Base-by-base conservation (phyloP, 2,329 filamentous ascomycete species). In the Colletotrichum liriopes region DNA sequence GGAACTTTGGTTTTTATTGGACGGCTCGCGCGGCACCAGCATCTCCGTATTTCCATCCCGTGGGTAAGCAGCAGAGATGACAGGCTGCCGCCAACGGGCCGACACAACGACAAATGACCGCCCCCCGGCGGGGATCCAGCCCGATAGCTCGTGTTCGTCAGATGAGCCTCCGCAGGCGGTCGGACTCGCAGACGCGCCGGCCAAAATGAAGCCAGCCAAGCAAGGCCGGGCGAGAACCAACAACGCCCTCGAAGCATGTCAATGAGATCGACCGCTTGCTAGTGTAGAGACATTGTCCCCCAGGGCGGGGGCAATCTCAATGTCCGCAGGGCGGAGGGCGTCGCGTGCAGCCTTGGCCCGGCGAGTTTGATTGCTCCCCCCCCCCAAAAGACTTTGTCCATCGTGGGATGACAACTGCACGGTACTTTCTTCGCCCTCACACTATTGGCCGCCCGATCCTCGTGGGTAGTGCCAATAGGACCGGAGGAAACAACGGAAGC, bases 281-380 rank as follows among this genome's bases (percentile, higher is more conserved):
- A 11, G 35, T 32, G 29, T 32, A 65, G 45, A 65, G 54, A 55
- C 54, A 47, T 59, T 58, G 16, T 37, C 51, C 65, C 65, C 43
- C 58, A 52, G 43, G 26, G 41, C 7, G 55, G 37, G 55, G 37
- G 37, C 26, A 59, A 59, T 59, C 23, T 43, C 39, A 3, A 29
- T n/a, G 49, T 52, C 39, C 1, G 41, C 23, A 41, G 23, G 56
- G 39, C 56, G 29, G 29, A 32, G 29, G 29, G 29, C 29, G 29
- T 32, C 29, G 29, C 29, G 43, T 32, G 32, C 29, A 14, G 49
- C 43, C 43, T 68, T 56, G 64, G 35, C 64, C 29, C n/a, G 35
- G 69, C 51, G 37, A 32, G 43, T 68, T 52, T 52, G 49, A 59
- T 67, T 63, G 63, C n/a, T n/a, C 29, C 45, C 23, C 1, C 23